A percentile compares a stretch with the other conserved stretches of the same genome.
These are phyloP conservation scores for Rosellinia necatrix DNA, from an alignment of 2,329 filamentous ascomycete species.

Conservation along the genomic window DNA sequence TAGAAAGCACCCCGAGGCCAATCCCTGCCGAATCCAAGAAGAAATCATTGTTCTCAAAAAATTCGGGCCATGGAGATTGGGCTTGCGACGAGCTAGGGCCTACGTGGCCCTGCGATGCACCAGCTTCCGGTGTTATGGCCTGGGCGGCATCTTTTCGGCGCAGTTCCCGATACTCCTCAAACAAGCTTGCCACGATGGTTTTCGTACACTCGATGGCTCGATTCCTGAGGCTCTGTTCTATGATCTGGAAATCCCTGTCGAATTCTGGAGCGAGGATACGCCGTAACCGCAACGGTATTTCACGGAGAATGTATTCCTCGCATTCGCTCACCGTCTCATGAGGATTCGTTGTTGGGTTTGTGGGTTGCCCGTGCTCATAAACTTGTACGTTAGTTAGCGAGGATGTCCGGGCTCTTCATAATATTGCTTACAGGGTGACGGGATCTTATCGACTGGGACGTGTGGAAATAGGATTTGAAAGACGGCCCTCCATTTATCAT, in stretches of 20 bases:
- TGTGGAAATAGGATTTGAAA: conserved; percentile 23
- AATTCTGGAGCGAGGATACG: neutral
- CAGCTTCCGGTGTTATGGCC: neutral
- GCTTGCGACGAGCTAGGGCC: conserved; percentile 3
- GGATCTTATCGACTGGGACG: conserved; percentile 14
- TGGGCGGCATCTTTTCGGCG: neutral
- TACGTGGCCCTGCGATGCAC: neutral
- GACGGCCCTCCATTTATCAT: conserved; percentile 23
- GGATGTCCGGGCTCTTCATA: neutral
- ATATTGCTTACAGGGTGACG: conserved; percentile 17
- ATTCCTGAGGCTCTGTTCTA: conserved; percentile 8
- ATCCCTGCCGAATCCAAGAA: neutral
- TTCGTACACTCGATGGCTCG: conserved; percentile 6
- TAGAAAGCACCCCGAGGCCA: neutral
- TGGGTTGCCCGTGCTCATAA: conserved; percentile 13
- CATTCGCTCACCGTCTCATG: conserved; percentile 15
- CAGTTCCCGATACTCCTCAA: conserved; percentile 15
- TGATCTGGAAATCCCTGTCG: conserved; percentile 9
- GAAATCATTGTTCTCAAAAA: neutral
- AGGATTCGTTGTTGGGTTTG: neutral
- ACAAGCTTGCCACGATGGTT: conserved; percentile 5
- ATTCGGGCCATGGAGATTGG: neutral
- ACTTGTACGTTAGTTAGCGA: conserved; percentile 12
- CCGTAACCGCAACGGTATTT: conserved; percentile 12
- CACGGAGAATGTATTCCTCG: conserved; percentile 22